Evolutionary conservation across 768 basidiomycete genomes (phyloP).

Genomic region (Megacollybia marginata): DNA sequence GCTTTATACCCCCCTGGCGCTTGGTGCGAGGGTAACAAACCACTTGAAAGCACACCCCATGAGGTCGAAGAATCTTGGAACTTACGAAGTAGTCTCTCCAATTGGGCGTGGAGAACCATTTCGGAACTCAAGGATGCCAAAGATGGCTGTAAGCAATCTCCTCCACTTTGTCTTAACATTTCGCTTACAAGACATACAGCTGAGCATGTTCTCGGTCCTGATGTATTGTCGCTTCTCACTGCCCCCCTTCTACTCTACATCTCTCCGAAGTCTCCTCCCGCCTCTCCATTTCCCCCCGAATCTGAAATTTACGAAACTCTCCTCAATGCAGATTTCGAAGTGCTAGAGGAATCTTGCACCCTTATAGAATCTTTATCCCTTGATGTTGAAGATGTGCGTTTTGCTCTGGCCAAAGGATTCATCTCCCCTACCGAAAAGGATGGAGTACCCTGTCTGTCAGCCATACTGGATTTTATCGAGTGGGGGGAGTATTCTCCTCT

Average conservation of each 20-base stretch:
- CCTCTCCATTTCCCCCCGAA: slow-evolving; percentile 27
- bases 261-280: slow-evolving; percentile 38
- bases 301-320: slow-evolving; percentile 23
- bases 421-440: slow-evolving; percentile 51
- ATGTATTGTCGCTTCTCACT: slow-evolving; percentile 57
- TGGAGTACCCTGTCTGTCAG: slow-evolving; percentile 49
- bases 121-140: slow-evolving; percentile 65
- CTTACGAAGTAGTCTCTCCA: slow-evolving; percentile 54
- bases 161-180: neutral
- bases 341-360: slow-evolving; percentile 67
- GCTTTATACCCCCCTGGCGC: slow-evolving; percentile 68
- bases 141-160: slow-evolving; percentile 49
- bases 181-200: slow-evolving; percentile 22
- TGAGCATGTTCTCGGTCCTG: slow-evolving; percentile 50
- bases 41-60: slow-evolving; percentile 16
- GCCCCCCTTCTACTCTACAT: slow-evolving; percentile 52
- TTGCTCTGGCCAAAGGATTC: slow-evolving; percentile 61
- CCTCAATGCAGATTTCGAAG: slow-evolving; percentile 60
- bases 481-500: slow-evolving; percentile 57
- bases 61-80: slow-evolving; percentile 51
- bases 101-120: slow-evolving; percentile 76
- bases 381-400: slow-evolving; percentile 70
- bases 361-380: slow-evolving; percentile 71
- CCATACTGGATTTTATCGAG: slow-evolving; percentile 71
- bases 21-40: slow-evolving; percentile 36